Evolutionary conservation across 345 rosid genomes (phyloP).

Genomic region (Rubroshorea leprosula): DNA sequence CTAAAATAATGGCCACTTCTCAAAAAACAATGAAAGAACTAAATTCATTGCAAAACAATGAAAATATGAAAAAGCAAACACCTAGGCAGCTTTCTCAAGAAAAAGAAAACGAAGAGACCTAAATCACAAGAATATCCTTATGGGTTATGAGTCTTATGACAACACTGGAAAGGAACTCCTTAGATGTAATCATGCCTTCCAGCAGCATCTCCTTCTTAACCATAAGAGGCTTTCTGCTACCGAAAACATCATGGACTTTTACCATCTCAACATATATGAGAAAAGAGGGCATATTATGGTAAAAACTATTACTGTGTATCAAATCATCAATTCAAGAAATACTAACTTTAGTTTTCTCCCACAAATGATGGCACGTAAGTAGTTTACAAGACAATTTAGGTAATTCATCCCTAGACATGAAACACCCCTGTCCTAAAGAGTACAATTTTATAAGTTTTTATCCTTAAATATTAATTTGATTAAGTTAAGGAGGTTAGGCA

Average conservation of each 20-base stretch:
- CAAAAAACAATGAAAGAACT: too few relatives aligned
- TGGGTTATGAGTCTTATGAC: too few relatives aligned
- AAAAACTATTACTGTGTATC: neutral
- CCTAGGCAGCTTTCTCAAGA: too few relatives aligned
- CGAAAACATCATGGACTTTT: neutral
- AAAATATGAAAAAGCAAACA: too few relatives aligned
- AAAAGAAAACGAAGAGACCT: too few relatives aligned
- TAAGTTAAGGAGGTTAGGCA: too few relatives aligned
- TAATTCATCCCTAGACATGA: neutral
- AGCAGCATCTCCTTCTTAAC: neutral
- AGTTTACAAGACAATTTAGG: neutral
- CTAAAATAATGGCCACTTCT: too few relatives aligned
- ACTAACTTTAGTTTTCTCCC: neutral
- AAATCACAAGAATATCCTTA: neutral
- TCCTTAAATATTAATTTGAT: too few relatives aligned
- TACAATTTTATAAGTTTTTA: too few relatives aligned
- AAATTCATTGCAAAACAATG: too few relatives aligned
- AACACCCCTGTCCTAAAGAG: too few relatives aligned
- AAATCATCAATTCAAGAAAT: neutral
- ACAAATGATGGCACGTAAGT: neutral
- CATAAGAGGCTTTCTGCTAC: neutral
- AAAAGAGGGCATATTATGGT: neutral
- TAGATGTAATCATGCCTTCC: neutral
- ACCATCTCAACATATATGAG: neutral
- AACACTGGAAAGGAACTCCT: neutral